phyloP scores from a whole-genome alignment of 2,329 filamentous ascomycete genomes.

The Apiospora malaysiana region DNA sequence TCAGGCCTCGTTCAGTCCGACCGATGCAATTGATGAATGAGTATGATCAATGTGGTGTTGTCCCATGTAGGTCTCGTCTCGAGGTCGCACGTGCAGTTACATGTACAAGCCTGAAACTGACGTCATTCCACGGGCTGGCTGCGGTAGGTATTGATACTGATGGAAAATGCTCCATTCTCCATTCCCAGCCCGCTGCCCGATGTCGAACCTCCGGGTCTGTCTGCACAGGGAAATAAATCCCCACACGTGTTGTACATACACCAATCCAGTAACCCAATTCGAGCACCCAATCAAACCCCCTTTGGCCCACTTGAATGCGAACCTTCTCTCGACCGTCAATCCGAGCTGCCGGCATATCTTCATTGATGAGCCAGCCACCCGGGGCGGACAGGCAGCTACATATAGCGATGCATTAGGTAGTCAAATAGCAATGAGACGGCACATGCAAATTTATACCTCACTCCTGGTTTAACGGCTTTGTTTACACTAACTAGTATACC shows the following conservation, averaged over 20 bases:
- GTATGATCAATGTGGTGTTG: background rate
- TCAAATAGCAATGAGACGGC: too few species aligned
- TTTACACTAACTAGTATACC: background rate
- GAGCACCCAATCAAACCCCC: background rate
- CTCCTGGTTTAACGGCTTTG: background rate
- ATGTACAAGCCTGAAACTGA: background rate
- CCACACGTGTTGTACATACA: background rate
- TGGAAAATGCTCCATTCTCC: too few species aligned
- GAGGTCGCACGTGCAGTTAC: conserved; percentile 1
- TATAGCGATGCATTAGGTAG: too few species aligned
- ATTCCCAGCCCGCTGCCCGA: background rate
- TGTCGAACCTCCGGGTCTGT: background rate
- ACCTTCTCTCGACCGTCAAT: too few species aligned
- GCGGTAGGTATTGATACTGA: background rate
- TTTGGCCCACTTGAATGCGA: background rate
- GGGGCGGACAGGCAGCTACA: too few species aligned
- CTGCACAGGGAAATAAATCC: too few species aligned
- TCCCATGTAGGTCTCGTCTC: too few species aligned
- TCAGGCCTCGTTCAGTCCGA: too few species aligned
- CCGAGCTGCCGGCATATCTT: background rate
- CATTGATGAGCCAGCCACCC: too few species aligned
- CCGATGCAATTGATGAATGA: background rate
- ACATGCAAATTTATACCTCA: background rate
- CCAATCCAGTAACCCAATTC: background rate
- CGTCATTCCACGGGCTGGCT: background rate